Evolutionary conservation across 306 rosid species (phyloP).

Genomic region (Pterocarpus santalinus): DNA sequence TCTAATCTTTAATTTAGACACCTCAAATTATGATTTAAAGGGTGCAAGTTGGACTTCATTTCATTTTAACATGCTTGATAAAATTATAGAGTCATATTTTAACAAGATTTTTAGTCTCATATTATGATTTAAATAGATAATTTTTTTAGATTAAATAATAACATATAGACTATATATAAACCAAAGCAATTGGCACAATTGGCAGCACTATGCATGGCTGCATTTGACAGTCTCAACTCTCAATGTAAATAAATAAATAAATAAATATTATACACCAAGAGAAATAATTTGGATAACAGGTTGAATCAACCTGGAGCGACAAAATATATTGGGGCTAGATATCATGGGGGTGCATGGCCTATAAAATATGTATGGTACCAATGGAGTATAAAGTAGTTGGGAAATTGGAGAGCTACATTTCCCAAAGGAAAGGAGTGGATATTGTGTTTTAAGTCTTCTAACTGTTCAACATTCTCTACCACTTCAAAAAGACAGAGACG

Average conservation of each 20-base stretch:
- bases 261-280: neutral
- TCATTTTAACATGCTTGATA: neutral
- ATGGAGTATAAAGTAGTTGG: conserved; percentile 43
- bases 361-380: neutral
- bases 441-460: conserved; percentile 2
- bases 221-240: neutral
- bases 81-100: neutral
- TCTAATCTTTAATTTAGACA: neutral
- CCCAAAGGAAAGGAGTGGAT: conserved; percentile 39
- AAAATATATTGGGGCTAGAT: neutral
- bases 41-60: neutral
- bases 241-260: neutral
- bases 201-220: neutral
- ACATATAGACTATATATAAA: too few species aligned
- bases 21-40: neutral
- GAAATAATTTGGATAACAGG: neutral
- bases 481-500: conserved; percentile 51
- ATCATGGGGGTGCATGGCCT: conserved; percentile 33
- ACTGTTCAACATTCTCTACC: conserved; percentile 50
- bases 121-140: too few species aligned
- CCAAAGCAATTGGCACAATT: neutral
- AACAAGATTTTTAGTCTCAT: too few species aligned
- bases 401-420: conserved; percentile 51
- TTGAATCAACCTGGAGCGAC: neutral
- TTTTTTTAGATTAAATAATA: too few species aligned